These are phyloP conservation scores for Auriscalpium vulgare DNA, from an alignment of 768 basidiomycete species.

Conservation along the genomic window DNA sequence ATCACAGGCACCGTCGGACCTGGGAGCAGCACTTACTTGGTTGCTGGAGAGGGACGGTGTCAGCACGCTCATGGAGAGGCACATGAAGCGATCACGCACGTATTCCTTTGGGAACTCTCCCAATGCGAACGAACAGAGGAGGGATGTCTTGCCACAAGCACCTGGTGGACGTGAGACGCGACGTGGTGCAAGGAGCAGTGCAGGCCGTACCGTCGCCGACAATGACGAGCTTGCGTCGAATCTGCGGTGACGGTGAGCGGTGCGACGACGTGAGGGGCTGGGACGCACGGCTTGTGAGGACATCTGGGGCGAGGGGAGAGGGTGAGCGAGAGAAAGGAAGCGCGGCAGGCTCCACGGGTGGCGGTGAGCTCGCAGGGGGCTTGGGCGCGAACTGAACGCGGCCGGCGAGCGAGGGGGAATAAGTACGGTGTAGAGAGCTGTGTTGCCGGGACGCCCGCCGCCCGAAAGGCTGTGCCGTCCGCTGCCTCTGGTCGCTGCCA, in stretches of 20 bases:
- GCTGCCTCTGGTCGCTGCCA: no score
- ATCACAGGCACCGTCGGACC: background rate
- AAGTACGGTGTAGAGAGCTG: no score
- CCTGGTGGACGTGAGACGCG: slow-evolving; percentile 34
- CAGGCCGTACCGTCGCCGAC: slow-evolving; percentile 80
- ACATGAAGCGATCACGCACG: slow-evolving; percentile 38
- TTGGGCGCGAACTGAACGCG: no score
- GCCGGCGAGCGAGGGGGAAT: no score
- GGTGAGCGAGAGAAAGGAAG: no score
- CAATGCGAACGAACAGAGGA: slow-evolving; percentile 85
- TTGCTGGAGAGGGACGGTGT: slow-evolving; percentile 29
- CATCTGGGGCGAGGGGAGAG: background rate
- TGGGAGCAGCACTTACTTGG: slow-evolving; percentile 30
- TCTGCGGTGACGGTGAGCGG: slow-evolving; percentile 35
- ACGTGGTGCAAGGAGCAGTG: background rate
- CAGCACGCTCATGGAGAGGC: background rate
- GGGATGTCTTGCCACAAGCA: slow-evolving; percentile 94
- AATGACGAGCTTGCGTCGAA: slow-evolving; percentile 91
- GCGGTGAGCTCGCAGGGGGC: no score
- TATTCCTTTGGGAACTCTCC: slow-evolving; percentile 97
- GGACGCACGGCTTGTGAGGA: slow-evolving; percentile 14
- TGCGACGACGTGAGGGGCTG: background rate
- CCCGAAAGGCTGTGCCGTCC: no score
- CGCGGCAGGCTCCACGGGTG: no score
- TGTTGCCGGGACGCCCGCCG: no score